Evolutionary conservation across 495 filamentous ascomycete genomes (phyloP).

Genomic region (Trichoderma asperelloides): DNA sequence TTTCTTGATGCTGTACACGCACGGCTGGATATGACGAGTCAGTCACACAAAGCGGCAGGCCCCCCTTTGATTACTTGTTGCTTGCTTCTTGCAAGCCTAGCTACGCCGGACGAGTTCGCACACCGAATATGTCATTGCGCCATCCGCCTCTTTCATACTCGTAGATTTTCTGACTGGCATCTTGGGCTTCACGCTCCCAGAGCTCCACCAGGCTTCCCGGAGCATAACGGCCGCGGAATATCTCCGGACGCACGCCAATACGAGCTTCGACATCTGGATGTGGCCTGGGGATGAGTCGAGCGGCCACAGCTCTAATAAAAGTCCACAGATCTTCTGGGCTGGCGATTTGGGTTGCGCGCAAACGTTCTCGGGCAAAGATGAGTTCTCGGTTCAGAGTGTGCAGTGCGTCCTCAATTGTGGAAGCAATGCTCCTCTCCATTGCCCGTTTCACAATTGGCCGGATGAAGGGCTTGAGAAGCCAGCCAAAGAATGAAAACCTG

Average conservation of each 20-base stretch:
- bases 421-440: slow-evolving; percentile 69
- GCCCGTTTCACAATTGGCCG: slow-evolving; percentile 69
- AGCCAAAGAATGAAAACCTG: slow-evolving; percentile 66
- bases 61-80: not conserved
- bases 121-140: slow-evolving; percentile 82
- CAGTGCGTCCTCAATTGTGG: slow-evolving; percentile 57
- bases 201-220: slow-evolving; percentile 80
- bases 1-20: not conserved
- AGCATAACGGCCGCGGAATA: slow-evolving; percentile 78
- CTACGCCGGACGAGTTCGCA: slow-evolving; percentile 28
- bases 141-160: slow-evolving; percentile 61
- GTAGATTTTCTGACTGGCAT: slow-evolving; percentile 53
- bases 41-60: not conserved
- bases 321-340: slow-evolving; percentile 71
- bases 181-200: slow-evolving; percentile 70
- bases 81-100: not conserved
- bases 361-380: slow-evolving; percentile 73
- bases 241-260: slow-evolving; percentile 56
- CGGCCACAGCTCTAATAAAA: slow-evolving; percentile 72
- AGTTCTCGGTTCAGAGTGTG: slow-evolving; percentile 74
- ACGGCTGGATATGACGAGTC: not conserved
- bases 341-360: slow-evolving; percentile 75
- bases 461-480: slow-evolving; percentile 78
- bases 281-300: slow-evolving; percentile 58
- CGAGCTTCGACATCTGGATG: slow-evolving; percentile 65